Base-by-base conservation (phyloP, 768 basidiomycete genomes). In the Hemileccinum rubropunctum region DNA sequence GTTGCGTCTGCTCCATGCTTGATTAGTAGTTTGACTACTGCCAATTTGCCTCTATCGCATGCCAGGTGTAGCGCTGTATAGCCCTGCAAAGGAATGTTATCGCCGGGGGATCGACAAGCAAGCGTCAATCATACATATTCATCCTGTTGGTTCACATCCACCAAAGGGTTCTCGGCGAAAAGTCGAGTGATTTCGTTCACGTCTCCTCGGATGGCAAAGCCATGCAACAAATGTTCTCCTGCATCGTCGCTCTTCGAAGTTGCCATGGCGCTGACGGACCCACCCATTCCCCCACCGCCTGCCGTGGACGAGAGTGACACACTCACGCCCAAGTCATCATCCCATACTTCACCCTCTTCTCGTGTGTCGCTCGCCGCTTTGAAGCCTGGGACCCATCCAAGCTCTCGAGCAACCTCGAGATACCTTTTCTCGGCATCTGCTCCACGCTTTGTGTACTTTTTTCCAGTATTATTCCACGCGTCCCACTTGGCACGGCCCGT, bases 11-110 rank as follows among this genome's bases (percentile, higher is more conserved):
- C 92, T 4, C 89, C 91, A 44, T 73, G 71, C 18, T 72, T 58
- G 17, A 94, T 62, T 35, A 97, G 67, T 5, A 83, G 48, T 54
- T 75, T 68, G 2, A 88, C 86, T 3, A 80, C 70, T 0, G 74
- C 71, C 7, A 72, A 47, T 58, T 83, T 76, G 1, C 94, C 94
- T 60, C 93, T 75, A 66, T 97, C 94, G 23, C 84, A 81, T 5
- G 94, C 93, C 0, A 95, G 75, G 59, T 97, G 94, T 17, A 97
- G 69, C 8, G 93, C 78, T 0, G 92, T 90, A 64, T 92, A 93
- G 32, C 91, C 93, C 94, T 97, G 59, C 17, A 41, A 44, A 48
- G 13, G 27, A 34, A 30, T 11, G 46, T 52, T 42, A 51, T 46
- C 38, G 47, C 17, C 45, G 43, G 47, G 34, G 36, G 23, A 38